These are phyloP conservation scores for Pisolithus thermaeus DNA, from an alignment of 1,284 basidiomycete species.

Conservation along the genomic window DNA sequence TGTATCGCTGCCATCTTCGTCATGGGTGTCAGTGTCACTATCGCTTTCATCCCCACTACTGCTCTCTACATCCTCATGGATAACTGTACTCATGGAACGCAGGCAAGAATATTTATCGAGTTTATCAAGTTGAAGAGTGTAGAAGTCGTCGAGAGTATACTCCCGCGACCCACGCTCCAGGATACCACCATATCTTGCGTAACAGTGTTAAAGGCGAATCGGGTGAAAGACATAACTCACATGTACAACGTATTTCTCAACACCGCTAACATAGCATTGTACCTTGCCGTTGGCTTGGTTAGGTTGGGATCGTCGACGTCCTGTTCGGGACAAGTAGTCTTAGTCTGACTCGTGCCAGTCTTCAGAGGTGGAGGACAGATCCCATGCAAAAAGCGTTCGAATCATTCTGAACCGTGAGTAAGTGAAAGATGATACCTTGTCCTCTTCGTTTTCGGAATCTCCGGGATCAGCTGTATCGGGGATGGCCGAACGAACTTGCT, in stretches of 20 bases:
- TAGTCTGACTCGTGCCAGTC: background rate
- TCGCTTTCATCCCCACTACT: conserved; percentile 56
- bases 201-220: background rate
- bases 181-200: conserved; percentile 77
- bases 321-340: conserved; percentile 23
- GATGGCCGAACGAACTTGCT: conserved; percentile 20
- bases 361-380: background rate
- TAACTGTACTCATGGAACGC: conserved; percentile 56
- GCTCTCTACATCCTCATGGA: conserved; percentile 56
- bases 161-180: conserved; percentile 76
- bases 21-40: conserved; percentile 44
- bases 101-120: conserved; percentile 72
- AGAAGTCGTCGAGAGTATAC: conserved; percentile 84
- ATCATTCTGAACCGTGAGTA: no score
- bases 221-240: conserved; percentile 35
- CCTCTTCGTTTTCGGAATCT: conserved; percentile 30
- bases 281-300: conserved; percentile 72
- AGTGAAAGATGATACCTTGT: no score
- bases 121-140: conserved; percentile 74
- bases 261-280: conserved; percentile 89
- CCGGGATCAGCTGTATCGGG: conserved; percentile 17
- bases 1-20: conserved; percentile 35
- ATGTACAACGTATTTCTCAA: conserved; percentile 84
- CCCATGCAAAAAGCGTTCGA: no score
- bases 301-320: conserved; percentile 70